A percentile compares a stretch with the other conserved stretches of the same genome.
Evolutionary conservation across 495 filamentous ascomycete species (phyloP).

Genomic region (Cercophora samala): DNA sequence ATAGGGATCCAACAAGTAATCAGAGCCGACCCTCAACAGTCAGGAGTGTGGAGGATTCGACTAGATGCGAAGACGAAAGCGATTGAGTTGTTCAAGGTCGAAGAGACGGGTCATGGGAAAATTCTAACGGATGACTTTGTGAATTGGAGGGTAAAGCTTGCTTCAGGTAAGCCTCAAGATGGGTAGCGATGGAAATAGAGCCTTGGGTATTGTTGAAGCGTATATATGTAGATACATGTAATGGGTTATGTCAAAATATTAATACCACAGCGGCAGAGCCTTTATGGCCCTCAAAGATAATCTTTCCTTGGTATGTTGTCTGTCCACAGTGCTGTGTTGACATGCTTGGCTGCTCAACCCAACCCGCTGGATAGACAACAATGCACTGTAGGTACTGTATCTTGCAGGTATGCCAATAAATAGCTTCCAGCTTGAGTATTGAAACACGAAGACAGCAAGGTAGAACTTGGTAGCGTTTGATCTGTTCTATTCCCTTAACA

Average conservation of each 20-base stretch:
- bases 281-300: too few relatives aligned
- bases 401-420: neutral
- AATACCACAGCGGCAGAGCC: too few relatives aligned
- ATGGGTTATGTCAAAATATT: too few relatives aligned
- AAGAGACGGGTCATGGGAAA: conserved; percentile 68
- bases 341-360: too few relatives aligned
- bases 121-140: conserved; percentile 77
- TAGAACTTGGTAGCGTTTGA: too few relatives aligned
- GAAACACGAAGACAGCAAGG: neutral
- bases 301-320: too few relatives aligned
- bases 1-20: conserved; percentile 64
- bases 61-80: conserved; percentile 50
- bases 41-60: conserved; percentile 78
- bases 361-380: too few relatives aligned
- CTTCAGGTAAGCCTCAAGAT: neutral
- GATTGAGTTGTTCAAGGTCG: conserved; percentile 70
- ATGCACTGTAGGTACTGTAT: too few relatives aligned
- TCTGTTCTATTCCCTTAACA: too few relatives aligned
- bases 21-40: conserved; percentile 44
- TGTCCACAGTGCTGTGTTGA: too few relatives aligned
- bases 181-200: neutral
- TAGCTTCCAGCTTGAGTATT: neutral
- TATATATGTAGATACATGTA: too few relatives aligned
- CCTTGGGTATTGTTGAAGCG: too few relatives aligned
- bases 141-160: conserved; percentile 62